Conservation (phyloP, 495 filamentous ascomycete genomes). For the Tetracladium setigerum region DNA sequence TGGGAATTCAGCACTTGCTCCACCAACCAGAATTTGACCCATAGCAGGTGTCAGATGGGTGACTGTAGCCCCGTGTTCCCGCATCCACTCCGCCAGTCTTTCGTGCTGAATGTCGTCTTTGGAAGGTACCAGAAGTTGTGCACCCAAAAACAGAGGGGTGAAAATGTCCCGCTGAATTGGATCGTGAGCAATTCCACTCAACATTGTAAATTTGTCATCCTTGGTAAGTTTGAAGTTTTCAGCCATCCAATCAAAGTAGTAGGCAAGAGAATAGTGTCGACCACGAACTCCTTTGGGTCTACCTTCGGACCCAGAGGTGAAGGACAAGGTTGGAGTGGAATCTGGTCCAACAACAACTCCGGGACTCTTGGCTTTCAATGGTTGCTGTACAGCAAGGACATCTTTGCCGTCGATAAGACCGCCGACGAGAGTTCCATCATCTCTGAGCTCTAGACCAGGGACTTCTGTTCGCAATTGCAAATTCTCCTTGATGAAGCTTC, state of each 20-base stretch:
- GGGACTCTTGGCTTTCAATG: constrained; percentile 48
- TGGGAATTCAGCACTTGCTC: constrained; percentile 70
- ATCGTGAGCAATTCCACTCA: constrained; percentile 82
- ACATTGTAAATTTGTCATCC: constrained; percentile 76
- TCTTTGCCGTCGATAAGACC: constrained; percentile 60
- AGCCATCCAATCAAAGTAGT: constrained; percentile 93
- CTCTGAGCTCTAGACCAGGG: constrained; percentile 63
- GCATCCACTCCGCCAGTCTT: constrained; percentile 87
- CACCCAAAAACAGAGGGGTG: constrained; percentile 84
- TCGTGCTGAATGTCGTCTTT: constrained; percentile 85
- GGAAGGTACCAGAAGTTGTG: constrained; percentile 71
- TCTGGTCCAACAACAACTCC: constrained; percentile 86
- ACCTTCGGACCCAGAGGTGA: constrained; percentile 84
- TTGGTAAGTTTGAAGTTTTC: constrained; percentile 66
- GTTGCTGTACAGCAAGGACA: constrained; percentile 46
- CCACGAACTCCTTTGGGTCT: constrained; percentile 82
- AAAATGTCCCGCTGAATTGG: constrained; percentile 89
- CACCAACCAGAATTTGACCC: constrained; percentile 92
- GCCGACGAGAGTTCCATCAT: constrained; percentile 68
- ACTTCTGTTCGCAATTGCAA: constrained; percentile 68
- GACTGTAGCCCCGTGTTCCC: constrained; percentile 66
- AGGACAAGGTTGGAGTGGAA: constrained; percentile 71
- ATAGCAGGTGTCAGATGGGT: constrained; percentile 93
- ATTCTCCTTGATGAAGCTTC: constrained; percentile 66
- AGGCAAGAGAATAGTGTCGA: constrained; percentile 78